Evolutionary conservation across 73 alveolate genomes (phyloP).

Genomic region (Stentor coeruleus): DNA sequence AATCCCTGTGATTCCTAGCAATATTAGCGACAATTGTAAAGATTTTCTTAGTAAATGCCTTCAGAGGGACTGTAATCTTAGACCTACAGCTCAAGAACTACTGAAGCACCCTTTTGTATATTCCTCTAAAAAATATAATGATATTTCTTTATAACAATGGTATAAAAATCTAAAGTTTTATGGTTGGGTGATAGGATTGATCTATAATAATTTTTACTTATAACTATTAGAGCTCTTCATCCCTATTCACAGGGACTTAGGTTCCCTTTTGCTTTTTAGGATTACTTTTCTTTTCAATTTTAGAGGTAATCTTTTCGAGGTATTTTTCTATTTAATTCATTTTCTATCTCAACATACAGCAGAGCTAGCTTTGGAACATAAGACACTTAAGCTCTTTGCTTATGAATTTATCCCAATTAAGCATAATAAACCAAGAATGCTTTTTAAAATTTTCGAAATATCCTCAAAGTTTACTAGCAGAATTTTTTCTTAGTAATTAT

Average conservation of each 20-base stretch:
- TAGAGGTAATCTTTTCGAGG: neutral
- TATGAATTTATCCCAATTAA: slow-evolving; percentile 25
- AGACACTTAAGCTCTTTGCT: neutral
- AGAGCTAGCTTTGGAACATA: neutral
- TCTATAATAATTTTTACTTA: too few relatives aligned
- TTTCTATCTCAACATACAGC: neutral
- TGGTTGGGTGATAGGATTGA: too few relatives aligned
- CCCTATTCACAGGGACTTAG: neutral
- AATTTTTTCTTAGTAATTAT: slow-evolving; percentile 4
- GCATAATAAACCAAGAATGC: slow-evolving; percentile 3
- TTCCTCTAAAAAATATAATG: too few relatives aligned
- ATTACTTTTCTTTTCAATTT: neutral
- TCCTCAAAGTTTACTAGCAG: neutral
- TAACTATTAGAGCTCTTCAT: neutral
- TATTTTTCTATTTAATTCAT: neutral
- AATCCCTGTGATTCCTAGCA: slow-evolving; percentile 14
- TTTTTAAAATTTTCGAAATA: neutral
- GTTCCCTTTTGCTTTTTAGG: neutral
- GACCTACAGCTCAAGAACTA: slow-evolving; percentile 44
- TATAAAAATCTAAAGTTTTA: too few relatives aligned
- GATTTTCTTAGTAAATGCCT: slow-evolving; percentile 34
- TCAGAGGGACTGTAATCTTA: slow-evolving; percentile 29
- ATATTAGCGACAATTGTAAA: slow-evolving; percentile 21
- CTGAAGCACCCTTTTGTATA: neutral
- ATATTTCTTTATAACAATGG: too few relatives aligned